Base-by-base conservation (phyloP, 345 rosid genomes). In the Reutealis trisperma region DNA sequence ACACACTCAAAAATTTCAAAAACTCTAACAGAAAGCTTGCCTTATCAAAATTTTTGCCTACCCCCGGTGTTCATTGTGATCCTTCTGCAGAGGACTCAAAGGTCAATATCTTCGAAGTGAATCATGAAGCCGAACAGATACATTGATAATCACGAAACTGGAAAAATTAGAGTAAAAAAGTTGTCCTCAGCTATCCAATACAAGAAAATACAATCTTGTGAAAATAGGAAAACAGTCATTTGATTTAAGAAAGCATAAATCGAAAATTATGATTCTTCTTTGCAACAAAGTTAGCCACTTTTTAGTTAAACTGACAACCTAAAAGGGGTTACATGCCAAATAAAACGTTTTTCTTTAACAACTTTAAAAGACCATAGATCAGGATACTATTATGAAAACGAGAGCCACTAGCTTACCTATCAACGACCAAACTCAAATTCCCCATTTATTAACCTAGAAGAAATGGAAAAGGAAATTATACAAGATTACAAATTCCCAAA, bases 391-490 rank as follows among this genome's bases (percentile, higher is more conserved):
- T 55, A 41, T 30, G 64, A 78, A 83, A 81, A 63, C 27, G 76
- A 78, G 71, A 80, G 72, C 64, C 78, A 66, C 79, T 37, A 8
- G 61, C 66, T 78, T 63, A 82, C 87, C 89, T 78, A 84, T 79
- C 87, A 78, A 74, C 60, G 24, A 82, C 84, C 82, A 82, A 84
- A 75, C 82, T 70, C 52, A n/a, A 75, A 77, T 72, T 66, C 73
- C 54, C 74, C 69, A 72, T 79, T 79, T 81, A 81, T 73, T 67
- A 75, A 22, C 61, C 51, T 51, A 78, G 80, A 62, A 79, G 78
- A 74, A 71, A 21, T 1, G 42, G 68, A 76, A 70, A 51, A 22
- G 12, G 14, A 69, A 73, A 73, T 1, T 66, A 70, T 51, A 14
- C 24, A 47, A 5, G 22, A 25, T 8, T 55, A 18, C 12, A 47